Evolutionary conservation across 2,329 filamentous ascomycete species (phyloP).

Genomic region (Cladosporium sp.): DNA sequence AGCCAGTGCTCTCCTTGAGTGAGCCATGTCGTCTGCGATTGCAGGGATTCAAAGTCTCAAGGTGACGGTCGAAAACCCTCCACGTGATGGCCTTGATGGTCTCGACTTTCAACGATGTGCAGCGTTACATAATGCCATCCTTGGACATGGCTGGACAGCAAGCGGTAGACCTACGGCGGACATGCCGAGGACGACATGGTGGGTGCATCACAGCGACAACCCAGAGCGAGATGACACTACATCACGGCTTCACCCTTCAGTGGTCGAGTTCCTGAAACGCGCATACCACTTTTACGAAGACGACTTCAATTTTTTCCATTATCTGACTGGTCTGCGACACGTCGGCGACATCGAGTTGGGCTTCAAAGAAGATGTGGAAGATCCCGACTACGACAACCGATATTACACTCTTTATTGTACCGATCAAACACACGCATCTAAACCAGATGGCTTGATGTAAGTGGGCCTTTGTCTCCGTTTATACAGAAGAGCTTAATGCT

Average conservation of each 20-base stretch:
- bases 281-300: not conserved
- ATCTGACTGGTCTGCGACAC: not conserved
- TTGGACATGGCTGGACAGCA: not conserved
- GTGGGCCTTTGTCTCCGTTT: not conserved
- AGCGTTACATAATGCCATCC: not conserved
- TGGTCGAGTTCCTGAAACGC: not conserved
- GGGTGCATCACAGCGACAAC: not conserved
- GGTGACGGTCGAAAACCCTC: not conserved
- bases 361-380: not conserved
- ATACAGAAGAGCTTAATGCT: not conserved
- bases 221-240: not conserved
- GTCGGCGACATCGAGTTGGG: not conserved
- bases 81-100: not conserved
- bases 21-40: not conserved
- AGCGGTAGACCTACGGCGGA: not conserved
- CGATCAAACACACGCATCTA: not conserved
- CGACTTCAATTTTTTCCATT: constrained; percentile 6
- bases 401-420: not conserved
- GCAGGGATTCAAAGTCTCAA: not conserved
- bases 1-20: not conserved
- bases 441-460: constrained; percentile 5
- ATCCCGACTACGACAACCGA: not conserved
- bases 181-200: not conserved
- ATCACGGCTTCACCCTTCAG: not conserved
- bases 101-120: not conserved